Conservation (phyloP, 129 eudicot species). For the Tagetes erecta region DNA sequence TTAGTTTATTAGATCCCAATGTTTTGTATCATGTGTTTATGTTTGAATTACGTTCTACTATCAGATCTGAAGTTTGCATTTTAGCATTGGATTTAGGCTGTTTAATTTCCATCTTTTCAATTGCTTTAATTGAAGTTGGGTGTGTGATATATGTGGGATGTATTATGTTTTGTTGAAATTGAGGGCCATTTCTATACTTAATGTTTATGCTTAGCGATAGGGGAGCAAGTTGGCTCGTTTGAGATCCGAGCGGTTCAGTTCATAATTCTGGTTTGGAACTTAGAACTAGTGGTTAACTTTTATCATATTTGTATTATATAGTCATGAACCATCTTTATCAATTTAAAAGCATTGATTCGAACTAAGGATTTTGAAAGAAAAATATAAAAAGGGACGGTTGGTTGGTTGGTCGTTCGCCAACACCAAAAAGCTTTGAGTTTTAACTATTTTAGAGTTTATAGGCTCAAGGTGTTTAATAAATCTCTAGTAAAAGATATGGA, state of each 20-base stretch:
- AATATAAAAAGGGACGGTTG: too few species aligned
- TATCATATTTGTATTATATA: too few species aligned
- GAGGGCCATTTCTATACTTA: not conserved
- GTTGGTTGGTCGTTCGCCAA: not conserved
- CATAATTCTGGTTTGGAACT: not conserved
- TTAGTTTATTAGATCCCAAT: too few species aligned
- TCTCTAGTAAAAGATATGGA: too few species aligned
- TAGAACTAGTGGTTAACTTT: not conserved
- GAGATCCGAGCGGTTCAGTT: not conserved
- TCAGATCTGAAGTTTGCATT: not conserved
- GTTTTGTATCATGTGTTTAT: not conserved
- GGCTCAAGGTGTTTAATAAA: too few species aligned
- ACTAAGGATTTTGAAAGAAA: too few species aligned
- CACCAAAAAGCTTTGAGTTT: not conserved
- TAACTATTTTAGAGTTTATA: too few species aligned
- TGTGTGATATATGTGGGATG: too few species aligned
- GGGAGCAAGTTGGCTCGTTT: not conserved
- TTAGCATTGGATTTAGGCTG: not conserved
- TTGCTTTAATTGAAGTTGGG: too few species aligned
- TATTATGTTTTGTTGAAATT: not conserved
- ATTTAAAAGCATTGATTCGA: too few species aligned
- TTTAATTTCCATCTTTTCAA: not conserved
- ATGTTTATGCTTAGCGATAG: not conserved
- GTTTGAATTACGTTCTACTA: not conserved
- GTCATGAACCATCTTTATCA: not conserved